Evolutionary conservation across 257 asterid genomes (phyloP).

Genomic region (Gentiana dahurica): DNA sequence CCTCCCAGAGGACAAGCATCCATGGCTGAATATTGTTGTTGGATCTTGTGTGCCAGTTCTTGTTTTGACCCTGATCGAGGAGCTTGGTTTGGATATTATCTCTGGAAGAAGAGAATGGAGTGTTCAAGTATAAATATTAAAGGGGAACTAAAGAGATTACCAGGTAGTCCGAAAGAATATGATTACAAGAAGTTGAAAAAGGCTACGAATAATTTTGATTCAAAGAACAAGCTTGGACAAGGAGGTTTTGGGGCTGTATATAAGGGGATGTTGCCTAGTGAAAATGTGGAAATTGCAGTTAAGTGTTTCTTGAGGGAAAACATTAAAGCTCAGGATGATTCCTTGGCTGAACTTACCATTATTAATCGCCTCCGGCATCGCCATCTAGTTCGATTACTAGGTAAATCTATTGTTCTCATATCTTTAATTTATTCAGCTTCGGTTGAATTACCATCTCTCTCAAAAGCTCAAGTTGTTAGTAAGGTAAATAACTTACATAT

Average conservation of each 20-base stretch:
- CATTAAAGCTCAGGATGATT: constrained; percentile 70
- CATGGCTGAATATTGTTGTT: constrained; percentile 24
- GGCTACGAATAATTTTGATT: constrained; percentile 65
- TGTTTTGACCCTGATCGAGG: constrained; percentile 29
- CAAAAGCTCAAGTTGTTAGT: too few relatives aligned
- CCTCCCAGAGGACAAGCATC: constrained; percentile 14
- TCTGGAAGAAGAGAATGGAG: constrained; percentile 17
- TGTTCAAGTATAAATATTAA: constrained; percentile 28
- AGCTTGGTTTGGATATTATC: constrained; percentile 21
- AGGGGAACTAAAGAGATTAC: constrained; percentile 60
- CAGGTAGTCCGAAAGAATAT: constrained; percentile 75
- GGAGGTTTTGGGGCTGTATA: constrained; percentile 37
- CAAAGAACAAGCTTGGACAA: constrained; percentile 58
- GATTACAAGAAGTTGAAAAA: constrained; percentile 52
- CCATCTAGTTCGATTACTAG: constrained; percentile 72
- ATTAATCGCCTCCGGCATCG: constrained; percentile 81
- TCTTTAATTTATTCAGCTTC: too few relatives aligned
- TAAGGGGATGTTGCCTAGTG: background rate
- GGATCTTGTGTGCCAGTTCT: constrained; percentile 42
- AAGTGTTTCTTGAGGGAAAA: constrained; percentile 42
- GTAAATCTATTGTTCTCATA: constrained; percentile 14
- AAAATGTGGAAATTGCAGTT: constrained; percentile 5
- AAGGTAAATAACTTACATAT: background rate
- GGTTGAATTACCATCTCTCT: background rate
- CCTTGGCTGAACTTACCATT: constrained; percentile 80